These are phyloP conservation scores for Croton setiger DNA, from an alignment of 441 rosid genomes.

Conservation along the genomic window DNA sequence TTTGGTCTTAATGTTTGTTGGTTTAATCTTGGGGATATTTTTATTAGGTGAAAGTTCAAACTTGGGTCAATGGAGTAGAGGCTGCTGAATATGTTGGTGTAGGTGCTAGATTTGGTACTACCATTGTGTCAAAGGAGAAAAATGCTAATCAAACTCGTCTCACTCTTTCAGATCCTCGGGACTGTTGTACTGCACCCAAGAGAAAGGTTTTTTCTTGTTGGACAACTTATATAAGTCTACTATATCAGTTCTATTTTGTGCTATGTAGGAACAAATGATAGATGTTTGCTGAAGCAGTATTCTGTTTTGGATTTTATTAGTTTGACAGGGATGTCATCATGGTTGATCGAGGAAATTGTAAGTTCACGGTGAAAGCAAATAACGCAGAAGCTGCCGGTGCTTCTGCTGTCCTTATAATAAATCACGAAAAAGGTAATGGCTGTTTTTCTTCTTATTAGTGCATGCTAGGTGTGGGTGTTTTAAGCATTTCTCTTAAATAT, in stretches of 20 bases:
- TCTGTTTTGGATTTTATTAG: slow-evolving; percentile 40
- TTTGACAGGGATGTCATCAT: slow-evolving; percentile 71
- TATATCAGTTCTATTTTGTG: slow-evolving; percentile 2
- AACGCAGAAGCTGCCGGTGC: slow-evolving; percentile 89
- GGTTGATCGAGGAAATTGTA: slow-evolving; percentile 92
- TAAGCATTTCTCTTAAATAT: background rate
- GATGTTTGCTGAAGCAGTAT: slow-evolving; percentile 20
- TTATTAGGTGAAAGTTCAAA: slow-evolving; percentile 90
- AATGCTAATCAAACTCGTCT: slow-evolving; percentile 74
- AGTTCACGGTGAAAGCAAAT: slow-evolving; percentile 83
- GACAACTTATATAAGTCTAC: background rate
- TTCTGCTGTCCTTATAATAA: slow-evolving; percentile 86
- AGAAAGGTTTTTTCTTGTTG: slow-evolving; percentile 47
- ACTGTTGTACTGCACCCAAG: slow-evolving; percentile 67
- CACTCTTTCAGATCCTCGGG: slow-evolving; percentile 77
- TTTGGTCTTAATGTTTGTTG: slow-evolving; percentile 1
- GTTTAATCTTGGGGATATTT: slow-evolving; percentile 11
- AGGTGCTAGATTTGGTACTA: slow-evolving; percentile 88
- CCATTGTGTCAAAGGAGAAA: slow-evolving; percentile 91
- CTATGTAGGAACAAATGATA: slow-evolving; percentile 4
- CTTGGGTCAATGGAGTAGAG: slow-evolving; percentile 85
- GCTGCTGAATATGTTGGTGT: slow-evolving; percentile 93
- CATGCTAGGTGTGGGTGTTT: background rate
- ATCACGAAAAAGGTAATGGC: slow-evolving; percentile 72
- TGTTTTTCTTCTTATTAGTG: slow-evolving; percentile 9